These are phyloP conservation scores for Aspergillus candidus DNA, from an alignment of 2,329 filamentous ascomycete species.

Conservation along the genomic window DNA sequence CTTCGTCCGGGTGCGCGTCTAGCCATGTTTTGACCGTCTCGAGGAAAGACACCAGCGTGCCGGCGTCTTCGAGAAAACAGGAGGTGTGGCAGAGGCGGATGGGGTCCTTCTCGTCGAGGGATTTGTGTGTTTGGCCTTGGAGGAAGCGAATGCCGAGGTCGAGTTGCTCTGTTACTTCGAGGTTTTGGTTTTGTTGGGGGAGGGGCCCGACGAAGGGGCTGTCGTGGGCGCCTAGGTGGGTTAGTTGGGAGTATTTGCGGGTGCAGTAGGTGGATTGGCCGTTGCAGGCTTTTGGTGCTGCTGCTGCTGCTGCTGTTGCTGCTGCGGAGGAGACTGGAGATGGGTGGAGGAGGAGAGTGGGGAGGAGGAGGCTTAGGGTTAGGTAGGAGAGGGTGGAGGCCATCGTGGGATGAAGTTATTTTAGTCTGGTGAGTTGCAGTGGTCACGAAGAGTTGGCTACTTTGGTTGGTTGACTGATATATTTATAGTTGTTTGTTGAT, in stretches of 20 bases:
- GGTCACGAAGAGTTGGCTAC: neutral
- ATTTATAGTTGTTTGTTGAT: too few species aligned
- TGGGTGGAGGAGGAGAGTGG: constrained; percentile 2
- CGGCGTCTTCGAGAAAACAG: constrained; percentile 55
- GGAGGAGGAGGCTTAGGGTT: constrained; percentile 2
- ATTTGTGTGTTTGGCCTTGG: constrained; percentile 56
- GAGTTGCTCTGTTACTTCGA: constrained; percentile 54
- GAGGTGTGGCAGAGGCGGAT: constrained; percentile 61
- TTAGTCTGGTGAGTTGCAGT: neutral
- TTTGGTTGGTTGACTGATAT: too few species aligned
- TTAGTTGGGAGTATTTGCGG: constrained; percentile 54
- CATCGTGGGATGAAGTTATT: neutral
- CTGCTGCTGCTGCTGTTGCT: neutral
- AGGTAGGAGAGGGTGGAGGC: neutral
- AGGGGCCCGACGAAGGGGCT: constrained; percentile 56
- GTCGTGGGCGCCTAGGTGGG: constrained; percentile 61
- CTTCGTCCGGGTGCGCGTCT: constrained; percentile 52
- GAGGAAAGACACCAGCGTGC: constrained; percentile 52
- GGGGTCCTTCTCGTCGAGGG: constrained; percentile 40
- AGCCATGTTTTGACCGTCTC: constrained; percentile 55
- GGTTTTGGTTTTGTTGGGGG: constrained; percentile 55
- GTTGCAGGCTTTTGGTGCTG: constrained; percentile 46
- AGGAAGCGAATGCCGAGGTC: constrained; percentile 58
- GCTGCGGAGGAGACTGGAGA: constrained; percentile 4
- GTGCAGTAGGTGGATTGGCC: constrained; percentile 52